A percentile compares a stretch with the other conserved stretches of the same genome.
phyloP scores from a whole-genome alignment of 352 stramenopile genomes.

The Halophytophthora batemanensis region DNA sequence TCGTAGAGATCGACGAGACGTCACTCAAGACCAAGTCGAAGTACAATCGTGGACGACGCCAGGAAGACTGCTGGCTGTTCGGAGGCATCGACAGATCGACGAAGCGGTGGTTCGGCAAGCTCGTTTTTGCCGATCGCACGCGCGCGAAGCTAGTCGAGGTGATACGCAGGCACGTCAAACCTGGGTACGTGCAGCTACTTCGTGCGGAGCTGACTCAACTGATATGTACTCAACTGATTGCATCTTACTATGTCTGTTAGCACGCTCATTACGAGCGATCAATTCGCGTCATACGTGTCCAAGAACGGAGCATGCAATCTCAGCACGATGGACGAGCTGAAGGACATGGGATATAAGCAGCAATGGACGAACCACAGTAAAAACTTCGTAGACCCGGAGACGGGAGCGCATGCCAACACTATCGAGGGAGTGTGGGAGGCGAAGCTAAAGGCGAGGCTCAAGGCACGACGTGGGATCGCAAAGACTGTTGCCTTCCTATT shows the following conservation, averaged over 20 bases:
- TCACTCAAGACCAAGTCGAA: constrained; percentile 25
- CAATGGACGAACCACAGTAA: constrained; percentile 19
- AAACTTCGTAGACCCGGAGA: constrained; percentile 17
- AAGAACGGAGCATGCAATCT: constrained; percentile 1
- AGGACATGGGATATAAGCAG: constrained; percentile 14
- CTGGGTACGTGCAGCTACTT: constrained; percentile 1
- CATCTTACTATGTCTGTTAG: not conserved
- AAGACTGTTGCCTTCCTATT: no score
- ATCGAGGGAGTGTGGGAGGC: constrained; percentile 19
- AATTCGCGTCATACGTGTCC: constrained; percentile 17
- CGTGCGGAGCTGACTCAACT: no score
- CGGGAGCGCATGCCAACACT: constrained; percentile 15
- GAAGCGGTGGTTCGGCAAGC: constrained; percentile 17
- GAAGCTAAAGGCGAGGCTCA: constrained; percentile 12
- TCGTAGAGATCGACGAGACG: constrained; percentile 33
- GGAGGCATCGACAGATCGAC: constrained; percentile 20
- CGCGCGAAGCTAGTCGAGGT: constrained; percentile 14
- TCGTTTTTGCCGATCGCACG: constrained; percentile 16
- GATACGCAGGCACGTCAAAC: constrained; percentile 9
- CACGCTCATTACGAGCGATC: constrained; percentile 18
- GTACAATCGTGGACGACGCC: constrained; percentile 9
- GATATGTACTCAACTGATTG: no score
- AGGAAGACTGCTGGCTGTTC: constrained; percentile 31
- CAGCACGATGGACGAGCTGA: constrained; percentile 15
- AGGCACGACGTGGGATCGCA: not conserved